A percentile compares a stretch with the other conserved stretches of the same genome.
Conservation (phyloP, 1,139 yeast genomes). For the Candida sp. region DNA sequence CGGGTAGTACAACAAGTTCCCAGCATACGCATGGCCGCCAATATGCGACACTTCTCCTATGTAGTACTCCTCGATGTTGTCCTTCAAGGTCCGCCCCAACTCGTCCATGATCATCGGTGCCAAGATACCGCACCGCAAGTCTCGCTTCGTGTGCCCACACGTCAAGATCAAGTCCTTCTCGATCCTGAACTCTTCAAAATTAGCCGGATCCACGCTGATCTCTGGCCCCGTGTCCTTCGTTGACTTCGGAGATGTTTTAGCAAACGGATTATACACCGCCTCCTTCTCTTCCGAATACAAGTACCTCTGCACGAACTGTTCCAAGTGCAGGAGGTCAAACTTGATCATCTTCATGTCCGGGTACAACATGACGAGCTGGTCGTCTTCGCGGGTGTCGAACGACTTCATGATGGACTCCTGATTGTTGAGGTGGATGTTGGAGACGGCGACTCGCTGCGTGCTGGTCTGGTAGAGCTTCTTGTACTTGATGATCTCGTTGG, state of each 20-base stretch:
- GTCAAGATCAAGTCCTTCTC: constrained; percentile 44
- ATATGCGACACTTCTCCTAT: constrained; percentile 69
- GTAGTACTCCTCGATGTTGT: constrained; percentile 30
- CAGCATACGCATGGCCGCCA: constrained; percentile 84
- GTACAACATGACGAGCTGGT: constrained; percentile 45
- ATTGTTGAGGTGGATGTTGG: constrained; percentile 37
- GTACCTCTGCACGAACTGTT: constrained; percentile 46
- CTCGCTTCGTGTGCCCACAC: constrained; percentile 72
- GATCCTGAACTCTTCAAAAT: constrained; percentile 23
- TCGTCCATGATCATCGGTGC: constrained; percentile 63
- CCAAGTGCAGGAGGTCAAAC: constrained; percentile 33
- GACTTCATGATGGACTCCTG: constrained; percentile 16
- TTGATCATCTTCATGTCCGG: constrained; percentile 56
- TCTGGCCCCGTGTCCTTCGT: background rate
- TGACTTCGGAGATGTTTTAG: constrained; percentile 1
- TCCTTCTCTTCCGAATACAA: constrained; percentile 17
- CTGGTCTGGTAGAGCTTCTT: constrained; percentile 2
- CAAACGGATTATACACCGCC: constrained; percentile 38
- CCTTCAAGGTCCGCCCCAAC: constrained; percentile 38
- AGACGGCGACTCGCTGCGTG: constrained; percentile 17
- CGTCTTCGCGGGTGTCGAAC: constrained; percentile 14
- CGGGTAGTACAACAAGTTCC: constrained; percentile 65
- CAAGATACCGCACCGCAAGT: constrained; percentile 65
- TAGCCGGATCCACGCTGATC: background rate
- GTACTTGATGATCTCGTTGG: constrained; percentile 26